These are phyloP conservation scores for Pythium oligandrum DNA, from an alignment of 352 stramenopile species.

Conservation along the genomic window DNA sequence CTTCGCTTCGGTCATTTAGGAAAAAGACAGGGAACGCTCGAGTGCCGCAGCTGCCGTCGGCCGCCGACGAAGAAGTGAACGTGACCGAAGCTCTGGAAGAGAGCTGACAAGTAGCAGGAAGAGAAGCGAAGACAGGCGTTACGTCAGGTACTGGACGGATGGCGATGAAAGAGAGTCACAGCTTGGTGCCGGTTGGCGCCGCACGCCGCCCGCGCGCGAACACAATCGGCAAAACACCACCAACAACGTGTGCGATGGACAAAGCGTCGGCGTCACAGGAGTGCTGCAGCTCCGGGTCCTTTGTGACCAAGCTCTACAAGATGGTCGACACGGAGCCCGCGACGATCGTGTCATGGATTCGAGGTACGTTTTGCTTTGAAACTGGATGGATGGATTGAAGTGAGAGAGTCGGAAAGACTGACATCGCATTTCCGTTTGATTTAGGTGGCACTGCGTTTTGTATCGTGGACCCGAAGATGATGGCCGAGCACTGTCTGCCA, in stretches of 20 bases:
- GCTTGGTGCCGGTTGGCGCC: neutral
- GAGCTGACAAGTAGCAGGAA: conserved; percentile 2
- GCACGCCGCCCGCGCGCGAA: conserved; percentile 16
- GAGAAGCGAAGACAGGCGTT: neutral
- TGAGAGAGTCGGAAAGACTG: neutral
- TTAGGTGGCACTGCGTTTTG: conserved; percentile 86
- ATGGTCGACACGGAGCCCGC: conserved; percentile 83
- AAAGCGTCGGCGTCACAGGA: conserved; percentile 13
- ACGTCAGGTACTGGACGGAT: neutral
- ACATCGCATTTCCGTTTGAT: neutral
- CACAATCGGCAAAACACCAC: conserved; percentile 16
- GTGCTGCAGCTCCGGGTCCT: conserved; percentile 54
- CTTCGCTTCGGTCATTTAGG: conserved; percentile 43
- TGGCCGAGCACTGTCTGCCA: conserved; percentile 83
- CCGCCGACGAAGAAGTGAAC: neutral
- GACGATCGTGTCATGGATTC: conserved; percentile 79
- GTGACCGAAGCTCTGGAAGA: neutral
- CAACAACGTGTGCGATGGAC: conserved; percentile 11
- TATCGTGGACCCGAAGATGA: conserved; percentile 87
- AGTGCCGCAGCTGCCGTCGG: neutral
- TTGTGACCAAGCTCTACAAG: conserved; percentile 82
- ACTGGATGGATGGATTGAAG: neutral
- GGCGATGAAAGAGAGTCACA: neutral
- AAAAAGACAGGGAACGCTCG: conserved; percentile 46
- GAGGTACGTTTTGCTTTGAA: conserved; percentile 8